phyloP scores from a whole-genome alignment of 257 asterid species.

The Capsicum rhomboideum region DNA sequence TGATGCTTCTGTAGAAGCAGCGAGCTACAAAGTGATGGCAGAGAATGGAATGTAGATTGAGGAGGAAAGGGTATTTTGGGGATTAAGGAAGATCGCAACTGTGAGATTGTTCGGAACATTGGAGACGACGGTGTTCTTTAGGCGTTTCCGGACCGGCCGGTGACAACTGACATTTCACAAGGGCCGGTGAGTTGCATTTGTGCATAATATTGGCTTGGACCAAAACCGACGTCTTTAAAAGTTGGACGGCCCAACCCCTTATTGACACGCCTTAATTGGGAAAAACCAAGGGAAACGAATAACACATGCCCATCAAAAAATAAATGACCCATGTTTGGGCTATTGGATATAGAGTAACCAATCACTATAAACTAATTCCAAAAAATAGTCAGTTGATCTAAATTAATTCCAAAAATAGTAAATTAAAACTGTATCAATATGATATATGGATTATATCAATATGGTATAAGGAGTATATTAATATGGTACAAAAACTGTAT shows the following conservation, averaged over 20 bases:
- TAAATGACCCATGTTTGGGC: too few species aligned
- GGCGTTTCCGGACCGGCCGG: neutral
- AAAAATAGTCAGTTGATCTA: too few species aligned
- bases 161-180: neutral
- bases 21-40: neutral
- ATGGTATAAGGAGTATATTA: too few species aligned
- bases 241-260: neutral
- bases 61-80: neutral
- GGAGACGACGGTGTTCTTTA: neutral
- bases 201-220: neutral
- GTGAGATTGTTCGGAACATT: constrained; percentile 14
- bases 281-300: too few species aligned
- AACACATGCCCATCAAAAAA: too few species aligned
- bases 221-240: neutral
- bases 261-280: neutral
- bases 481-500: too few species aligned
- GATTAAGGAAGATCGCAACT: constrained; percentile 2
- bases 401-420: too few species aligned
- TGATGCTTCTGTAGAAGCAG: constrained; percentile 13
- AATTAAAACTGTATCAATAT: too few species aligned
- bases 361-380: too few species aligned
- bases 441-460: too few species aligned
- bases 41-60: neutral
- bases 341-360: too few species aligned
- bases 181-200: neutral